Percentiles rank a stretch among this genome's conserved stretches.
Conservation (phyloP, 1,284 basidiomycete species). For the Apiotrichum sp. region DNA sequence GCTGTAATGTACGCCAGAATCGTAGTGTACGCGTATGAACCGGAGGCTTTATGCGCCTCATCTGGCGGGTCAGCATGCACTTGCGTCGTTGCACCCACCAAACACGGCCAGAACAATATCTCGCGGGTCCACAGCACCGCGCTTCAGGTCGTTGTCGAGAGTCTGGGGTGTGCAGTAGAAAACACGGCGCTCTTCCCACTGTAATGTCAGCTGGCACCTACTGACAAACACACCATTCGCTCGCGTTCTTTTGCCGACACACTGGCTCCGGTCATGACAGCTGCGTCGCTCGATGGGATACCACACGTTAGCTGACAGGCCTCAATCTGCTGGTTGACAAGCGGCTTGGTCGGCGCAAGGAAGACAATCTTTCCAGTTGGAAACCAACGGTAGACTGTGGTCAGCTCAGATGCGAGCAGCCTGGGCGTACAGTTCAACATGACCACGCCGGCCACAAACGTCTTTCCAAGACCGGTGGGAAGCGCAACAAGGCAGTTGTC, state of each 20-base stretch:
- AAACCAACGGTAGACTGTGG: conserved; percentile 82
- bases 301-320: conserved; percentile 93
- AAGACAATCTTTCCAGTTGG: conserved; percentile 91
- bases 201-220: conserved; percentile 11
- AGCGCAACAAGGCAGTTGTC: conserved; percentile 92
- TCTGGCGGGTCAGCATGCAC: conserved; percentile 52
- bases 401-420: neutral
- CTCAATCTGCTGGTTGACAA: conserved; percentile 89
- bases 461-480: conserved; percentile 96
- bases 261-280: conserved; percentile 74
- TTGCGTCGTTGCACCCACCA: conserved; percentile 51
- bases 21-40: conserved; percentile 87
- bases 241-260: conserved; percentile 49
- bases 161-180: conserved; percentile 99
- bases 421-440: conserved; percentile 78
- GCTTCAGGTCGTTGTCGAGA: conserved; percentile 76
- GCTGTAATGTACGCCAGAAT: conserved; percentile 86
- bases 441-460: conserved; percentile 93
- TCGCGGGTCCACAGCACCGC: conserved; percentile 65
- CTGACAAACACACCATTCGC: conserved; percentile 55
- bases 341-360: conserved; percentile 89
- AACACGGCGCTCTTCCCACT: conserved; percentile 64
- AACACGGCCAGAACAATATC: conserved; percentile 65
- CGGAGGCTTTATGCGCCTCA: conserved; percentile 91
- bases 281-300: conserved; percentile 78